A percentile compares a stretch with the other conserved stretches of the same genome.
phyloP scores from a whole-genome alignment of 345 rosid genomes.

The Limnanthes douglasii region DNA sequence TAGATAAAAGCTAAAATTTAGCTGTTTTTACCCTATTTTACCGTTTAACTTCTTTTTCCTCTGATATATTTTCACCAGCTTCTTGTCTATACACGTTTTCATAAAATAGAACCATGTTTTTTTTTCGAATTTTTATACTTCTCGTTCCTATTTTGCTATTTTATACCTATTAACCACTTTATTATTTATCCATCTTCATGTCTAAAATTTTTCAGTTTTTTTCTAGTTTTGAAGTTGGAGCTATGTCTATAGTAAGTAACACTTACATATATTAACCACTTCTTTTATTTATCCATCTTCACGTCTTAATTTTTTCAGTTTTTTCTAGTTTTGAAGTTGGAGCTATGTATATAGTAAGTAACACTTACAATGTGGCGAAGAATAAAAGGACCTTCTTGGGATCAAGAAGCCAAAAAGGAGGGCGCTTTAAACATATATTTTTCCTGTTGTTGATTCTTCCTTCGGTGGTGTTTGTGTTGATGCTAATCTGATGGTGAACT shows the following conservation, averaged over 20 bases:
- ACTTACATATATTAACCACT: not conserved
- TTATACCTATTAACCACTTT: too few relatives aligned
- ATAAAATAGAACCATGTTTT: too few relatives aligned
- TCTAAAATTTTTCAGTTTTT: not conserved
- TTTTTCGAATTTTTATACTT: too few relatives aligned
- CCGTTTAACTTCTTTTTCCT: too few relatives aligned
- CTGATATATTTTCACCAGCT: too few relatives aligned
- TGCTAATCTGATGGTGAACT: too few relatives aligned
- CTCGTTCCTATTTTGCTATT: too few relatives aligned
- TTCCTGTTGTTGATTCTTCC: slow-evolving; percentile 31
- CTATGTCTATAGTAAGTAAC: not conserved
- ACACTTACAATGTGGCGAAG: slow-evolving; percentile 83
- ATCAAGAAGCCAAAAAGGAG: slow-evolving; percentile 50
- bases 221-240: too few relatives aligned
- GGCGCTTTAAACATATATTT: slow-evolving; percentile 61
- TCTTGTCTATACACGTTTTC: too few relatives aligned
- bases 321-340: not conserved
- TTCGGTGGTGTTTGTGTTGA: too few relatives aligned
- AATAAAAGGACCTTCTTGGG: slow-evolving; percentile 79
- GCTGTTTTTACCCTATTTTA: too few relatives aligned
- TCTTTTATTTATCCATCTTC: not conserved
- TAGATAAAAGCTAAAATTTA: too few relatives aligned
- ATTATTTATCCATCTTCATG: not conserved
- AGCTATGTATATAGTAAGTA: not conserved
- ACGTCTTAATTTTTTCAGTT: not conserved